Evolutionary conservation across 768 basidiomycete genomes (phyloP).

Genomic region (Lyophyllum decastes): DNA sequence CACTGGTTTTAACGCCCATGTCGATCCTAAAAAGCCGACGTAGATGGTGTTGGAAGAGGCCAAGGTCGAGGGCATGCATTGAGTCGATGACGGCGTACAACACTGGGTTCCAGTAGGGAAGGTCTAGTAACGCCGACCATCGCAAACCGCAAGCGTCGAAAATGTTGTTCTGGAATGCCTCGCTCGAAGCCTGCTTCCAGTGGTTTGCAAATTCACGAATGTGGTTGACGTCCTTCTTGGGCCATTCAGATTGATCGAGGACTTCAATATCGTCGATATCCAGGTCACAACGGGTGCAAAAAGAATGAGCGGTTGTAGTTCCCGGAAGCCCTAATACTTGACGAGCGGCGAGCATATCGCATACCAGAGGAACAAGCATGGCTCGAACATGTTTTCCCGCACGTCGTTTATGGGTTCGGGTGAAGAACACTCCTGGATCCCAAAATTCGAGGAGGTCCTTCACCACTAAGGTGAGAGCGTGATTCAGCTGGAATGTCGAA

Average conservation of each 20-base stretch:
- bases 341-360: neutral
- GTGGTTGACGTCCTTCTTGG: constrained; percentile 4
- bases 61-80: constrained; percentile 42
- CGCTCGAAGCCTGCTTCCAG: constrained; percentile 22
- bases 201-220: constrained; percentile 14
- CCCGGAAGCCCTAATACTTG: neutral
- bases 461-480: constrained; percentile 32
- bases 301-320: too few species aligned
- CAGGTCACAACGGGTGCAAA: too few species aligned
- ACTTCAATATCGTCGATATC: constrained; percentile 22
- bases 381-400: constrained; percentile 27
- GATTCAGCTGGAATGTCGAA: constrained; percentile 31
- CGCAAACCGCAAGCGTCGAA: constrained; percentile 25
- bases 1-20: neutral
- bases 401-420: constrained; percentile 18
- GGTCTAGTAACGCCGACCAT: constrained; percentile 29
- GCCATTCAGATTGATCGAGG: constrained; percentile 27
- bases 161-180: constrained; percentile 15
- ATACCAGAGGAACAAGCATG: constrained; percentile 17
- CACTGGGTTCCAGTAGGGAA: constrained; percentile 41
- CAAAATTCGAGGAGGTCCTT: constrained; percentile 35
- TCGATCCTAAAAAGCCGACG: neutral
- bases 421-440: too few species aligned
- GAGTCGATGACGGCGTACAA: too few species aligned
- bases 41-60: constrained; percentile 18